Evolutionary conservation across 305 asterid species (phyloP), one percentile per base, ranked within the genome.

Genomic region (Fraxinus sp.): DNA sequence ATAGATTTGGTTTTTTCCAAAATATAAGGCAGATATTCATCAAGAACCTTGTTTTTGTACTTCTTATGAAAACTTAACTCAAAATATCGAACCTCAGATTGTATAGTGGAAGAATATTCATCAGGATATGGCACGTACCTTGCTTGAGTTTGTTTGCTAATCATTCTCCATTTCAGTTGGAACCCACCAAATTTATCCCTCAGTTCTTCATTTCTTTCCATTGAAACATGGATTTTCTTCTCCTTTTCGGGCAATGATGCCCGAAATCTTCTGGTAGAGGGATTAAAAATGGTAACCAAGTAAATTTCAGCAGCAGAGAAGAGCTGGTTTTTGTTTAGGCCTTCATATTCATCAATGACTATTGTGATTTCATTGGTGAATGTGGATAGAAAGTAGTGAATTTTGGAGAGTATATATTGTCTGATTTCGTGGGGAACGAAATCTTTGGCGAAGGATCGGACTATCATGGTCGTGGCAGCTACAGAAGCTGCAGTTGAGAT

Each of bases 1-100:
- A 72, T 80, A 0, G 78, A 77, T 26, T 84, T 86, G 0, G 90
- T 87, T 74, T 77, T 85, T 79, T 89, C 90, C 37, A 90, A 8
- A 77, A 92, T 75, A 59, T 87, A 84, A 1, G 95, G 91, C 81
- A 92, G 77, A 85, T 92, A 90, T 74, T 86, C 91, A 7, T 86
- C 68, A 0, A 89, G n/a, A n/a, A 90, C 90, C 77, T 16, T 52
- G 2, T 13, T 7, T 4, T 79, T 78, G 78, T 77, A 73, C 82
- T 72, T 85, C 46, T 81, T 84, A 55, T 88, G 88, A 44, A 91
- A 91, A 3, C 66, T 75, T 4, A 90, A 33, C 5, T 85, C 85
- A 0, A 82, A 52, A 62, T 32, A 80, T 11, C 85, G 84, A 4
- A 18, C n/a, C 57, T 88, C 88, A 9, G 88, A 8, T 0, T 6